Evolutionary conservation across 2,329 filamentous ascomycete species (phyloP).

Genomic region (Westerdykella sp.): DNA sequence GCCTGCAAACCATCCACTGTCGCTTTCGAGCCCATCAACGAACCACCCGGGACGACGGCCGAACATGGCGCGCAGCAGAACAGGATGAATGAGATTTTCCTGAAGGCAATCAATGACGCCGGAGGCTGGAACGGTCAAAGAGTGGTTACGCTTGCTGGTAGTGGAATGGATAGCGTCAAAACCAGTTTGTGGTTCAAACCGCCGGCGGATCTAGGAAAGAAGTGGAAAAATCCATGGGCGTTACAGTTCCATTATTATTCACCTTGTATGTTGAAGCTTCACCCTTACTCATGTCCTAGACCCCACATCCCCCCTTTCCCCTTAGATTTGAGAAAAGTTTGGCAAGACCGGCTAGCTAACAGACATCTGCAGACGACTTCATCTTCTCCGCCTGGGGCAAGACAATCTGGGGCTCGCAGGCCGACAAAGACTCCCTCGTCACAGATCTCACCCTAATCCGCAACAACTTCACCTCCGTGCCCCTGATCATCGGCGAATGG

Average conservation of each 20-base stretch:
- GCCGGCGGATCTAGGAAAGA: slow-evolving; percentile 33
- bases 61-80: slow-evolving; percentile 49
- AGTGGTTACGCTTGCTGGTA: slow-evolving; percentile 52
- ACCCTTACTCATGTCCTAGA: slow-evolving; percentile 23
- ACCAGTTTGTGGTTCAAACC: slow-evolving; percentile 51
- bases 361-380: slow-evolving; percentile 24
- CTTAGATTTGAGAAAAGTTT: background rate
- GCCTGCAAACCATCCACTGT: slow-evolving; percentile 51
- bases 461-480: slow-evolving; percentile 51
- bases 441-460: slow-evolving; percentile 48
- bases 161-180: slow-evolving; percentile 47
- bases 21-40: slow-evolving; percentile 56
- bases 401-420: slow-evolving; percentile 53
- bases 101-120: slow-evolving; percentile 48
- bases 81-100: slow-evolving; percentile 52
- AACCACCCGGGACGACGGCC: slow-evolving; percentile 49
- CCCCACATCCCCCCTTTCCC: slow-evolving; percentile 10
- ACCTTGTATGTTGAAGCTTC: slow-evolving; percentile 41
- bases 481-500: slow-evolving; percentile 55
- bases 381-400: slow-evolving; percentile 50
- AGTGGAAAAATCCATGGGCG: slow-evolving; percentile 52
- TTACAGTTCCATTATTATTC: slow-evolving; percentile 59
- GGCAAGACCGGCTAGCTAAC: background rate
- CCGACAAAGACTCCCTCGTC: slow-evolving; percentile 47
- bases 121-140: slow-evolving; percentile 52